Conservation (phyloP, 1,139 yeast genomes). For the Geotrichum aggregatum region DNA sequence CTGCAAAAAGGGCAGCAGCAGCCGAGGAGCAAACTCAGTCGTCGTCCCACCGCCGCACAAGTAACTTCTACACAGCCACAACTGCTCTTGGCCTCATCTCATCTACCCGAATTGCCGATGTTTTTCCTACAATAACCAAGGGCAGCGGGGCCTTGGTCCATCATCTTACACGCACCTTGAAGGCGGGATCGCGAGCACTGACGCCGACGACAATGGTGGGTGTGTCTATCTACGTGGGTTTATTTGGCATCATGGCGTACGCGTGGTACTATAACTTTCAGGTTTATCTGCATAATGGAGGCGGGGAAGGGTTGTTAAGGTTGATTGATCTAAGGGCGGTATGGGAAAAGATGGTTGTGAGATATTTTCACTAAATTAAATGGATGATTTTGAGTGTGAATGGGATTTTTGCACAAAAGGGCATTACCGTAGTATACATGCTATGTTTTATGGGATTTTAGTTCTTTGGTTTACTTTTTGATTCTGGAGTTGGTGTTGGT, state of each 20-base stretch:
- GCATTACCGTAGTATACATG: not conserved
- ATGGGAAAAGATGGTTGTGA: conserved; percentile 18
- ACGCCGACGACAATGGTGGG: conserved; percentile 19
- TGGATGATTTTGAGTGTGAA: not conserved
- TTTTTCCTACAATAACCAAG: conserved; percentile 6
- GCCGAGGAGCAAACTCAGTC: not conserved
- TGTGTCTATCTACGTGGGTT: conserved; percentile 24
- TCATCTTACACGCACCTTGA: conserved; percentile 9
- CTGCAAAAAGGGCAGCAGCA: not conserved
- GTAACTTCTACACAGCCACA: not conserved
- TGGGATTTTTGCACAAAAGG: too few species aligned
- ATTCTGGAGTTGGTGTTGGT: not conserved
- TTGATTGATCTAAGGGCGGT: conserved; percentile 3
- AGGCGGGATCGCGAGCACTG: conserved; percentile 2
- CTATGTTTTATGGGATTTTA: not conserved
- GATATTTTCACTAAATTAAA: conserved; percentile 11
- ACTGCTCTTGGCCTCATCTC: conserved; percentile 9
- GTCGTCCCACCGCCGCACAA: not conserved
- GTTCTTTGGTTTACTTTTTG: not conserved
- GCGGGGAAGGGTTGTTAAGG: not conserved
- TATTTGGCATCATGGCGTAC: conserved; percentile 23
- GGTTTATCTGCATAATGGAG: not conserved
- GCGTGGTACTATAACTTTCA: conserved; percentile 10
- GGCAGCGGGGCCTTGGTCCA: conserved; percentile 10
- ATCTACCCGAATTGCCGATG: conserved; percentile 3